A percentile compares a stretch with the other conserved stretches of the same genome.
These are phyloP conservation scores for Lachnellula cervina DNA, from an alignment of 2,329 filamentous ascomycete genomes.

Conservation along the genomic window DNA sequence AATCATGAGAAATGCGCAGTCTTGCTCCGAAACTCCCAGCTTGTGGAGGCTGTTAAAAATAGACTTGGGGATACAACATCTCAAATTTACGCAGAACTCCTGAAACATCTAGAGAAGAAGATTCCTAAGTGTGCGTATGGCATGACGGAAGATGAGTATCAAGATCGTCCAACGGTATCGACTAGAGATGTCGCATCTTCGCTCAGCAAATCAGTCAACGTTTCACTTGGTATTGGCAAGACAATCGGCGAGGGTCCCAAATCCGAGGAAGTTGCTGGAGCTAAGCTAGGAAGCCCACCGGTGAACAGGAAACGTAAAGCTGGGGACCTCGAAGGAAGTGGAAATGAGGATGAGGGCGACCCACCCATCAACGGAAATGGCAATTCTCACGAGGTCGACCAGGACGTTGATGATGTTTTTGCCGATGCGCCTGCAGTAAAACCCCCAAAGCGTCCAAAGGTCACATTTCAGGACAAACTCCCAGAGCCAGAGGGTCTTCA, in stretches of 20 bases:
- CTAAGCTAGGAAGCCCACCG: conserved; percentile 41
- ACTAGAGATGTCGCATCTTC: conserved; percentile 53
- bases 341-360: conserved; percentile 23
- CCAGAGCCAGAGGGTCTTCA: conserved; percentile 10
- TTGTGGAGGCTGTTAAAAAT: conserved; percentile 68
- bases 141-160: conserved; percentile 36
- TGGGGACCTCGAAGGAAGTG: conserved; percentile 23
- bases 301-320: conserved; percentile 24
- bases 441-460: conserved; percentile 34
- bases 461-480: conserved; percentile 47
- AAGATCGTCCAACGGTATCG: conserved; percentile 39
- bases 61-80: conserved; percentile 69
- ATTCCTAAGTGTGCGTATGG: conserved; percentile 62
- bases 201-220: conserved; percentile 48
- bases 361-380: conserved; percentile 10
- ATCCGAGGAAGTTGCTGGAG: background rate
- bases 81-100: conserved; percentile 69
- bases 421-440: conserved; percentile 13
- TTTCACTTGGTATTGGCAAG: conserved; percentile 54
- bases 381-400: conserved; percentile 6
- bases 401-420: conserved; percentile 16
- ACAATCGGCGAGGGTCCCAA: conserved; percentile 30
- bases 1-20: conserved; percentile 84
- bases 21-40: conserved; percentile 71
- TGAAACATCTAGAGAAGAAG: conserved; percentile 66